Conservation (phyloP, 331 rosid genomes). For the Spiraea crenata region DNA sequence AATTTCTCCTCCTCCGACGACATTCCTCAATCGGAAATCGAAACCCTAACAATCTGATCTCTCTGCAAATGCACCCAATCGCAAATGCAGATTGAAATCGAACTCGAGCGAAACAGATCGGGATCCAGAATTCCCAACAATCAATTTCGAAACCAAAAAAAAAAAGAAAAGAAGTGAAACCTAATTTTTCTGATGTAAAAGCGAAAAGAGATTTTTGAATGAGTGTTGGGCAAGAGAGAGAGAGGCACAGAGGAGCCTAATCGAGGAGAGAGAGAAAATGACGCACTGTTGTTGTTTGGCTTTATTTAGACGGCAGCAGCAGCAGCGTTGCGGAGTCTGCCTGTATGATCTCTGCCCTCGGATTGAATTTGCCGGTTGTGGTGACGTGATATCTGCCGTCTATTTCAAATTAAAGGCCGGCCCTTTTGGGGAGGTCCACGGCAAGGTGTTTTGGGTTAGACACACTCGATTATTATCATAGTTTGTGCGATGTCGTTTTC, state of each 20-base stretch:
- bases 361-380: conserved; percentile 1
- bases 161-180: conserved; percentile 1
- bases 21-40: conserved; percentile 11
- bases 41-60: conserved; percentile 27
- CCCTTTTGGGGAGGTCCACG: conserved; percentile 20
- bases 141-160: not conserved
- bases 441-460: not conserved
- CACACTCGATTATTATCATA: conserved; percentile 4
- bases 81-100: conserved; percentile 12
- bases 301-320: conserved; percentile 32
- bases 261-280: conserved; percentile 22
- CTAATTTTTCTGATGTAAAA: not conserved
- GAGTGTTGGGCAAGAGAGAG: conserved; percentile 5
- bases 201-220: not conserved
- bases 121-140: conserved; percentile 14
- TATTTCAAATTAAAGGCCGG: conserved; percentile 29
- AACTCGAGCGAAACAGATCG: not conserved
- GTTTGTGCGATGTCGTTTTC: conserved; percentile 21
- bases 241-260: conserved; percentile 1
- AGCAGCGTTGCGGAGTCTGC: not conserved
- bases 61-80: not conserved
- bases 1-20: conserved; percentile 96
- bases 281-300: conserved; percentile 26
- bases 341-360: not conserved
- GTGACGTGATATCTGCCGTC: conserved; percentile 26